Base-by-base conservation (phyloP, 495 filamentous ascomycete species). In the Aspergillus bertholletiae region DNA sequence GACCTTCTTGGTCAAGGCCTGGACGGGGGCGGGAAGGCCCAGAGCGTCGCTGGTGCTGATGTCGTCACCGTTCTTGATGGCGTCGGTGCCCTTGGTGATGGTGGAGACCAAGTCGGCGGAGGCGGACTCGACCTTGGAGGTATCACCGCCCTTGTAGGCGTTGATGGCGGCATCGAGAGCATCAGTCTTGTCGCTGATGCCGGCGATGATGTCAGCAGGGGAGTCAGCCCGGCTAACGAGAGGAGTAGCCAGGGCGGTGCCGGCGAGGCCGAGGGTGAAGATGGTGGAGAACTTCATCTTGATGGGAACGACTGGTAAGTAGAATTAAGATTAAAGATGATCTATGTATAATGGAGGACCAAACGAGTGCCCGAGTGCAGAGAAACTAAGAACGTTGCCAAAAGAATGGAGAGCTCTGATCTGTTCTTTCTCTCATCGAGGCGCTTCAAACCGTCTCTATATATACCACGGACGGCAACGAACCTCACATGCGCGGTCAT, bases 271-370 rank as follows among this genome's bases (percentile, higher is more conserved):
- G 39, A 71, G 48, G 35, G 72, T 68, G 56, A 71, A 45, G 49
- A 75, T 44, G 26, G 63, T 47, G 27, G 70, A 66, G 56, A 66
- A 58, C 69, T 74, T 77, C 74, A 77, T 77, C 9, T 59, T 73
- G 64, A 51, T 51, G 48, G 51, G 17, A 39, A 47, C 26, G 24
- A 51, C 40, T 49, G 49, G 26, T 55, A 47, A 27, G 26, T 50
- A 44, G 35, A 51, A 46, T 37, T 24, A 46, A 40, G 20, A 55
- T 55, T 53, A 52, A 58, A 8, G 46, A 45, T 55, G 57, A 55
- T 40, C 37, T 56, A 28, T 35, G 22, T 28, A 17, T 44, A 73
- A 71, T 51, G 70, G 69, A 46, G 78, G 43, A 39, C 21, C 30
- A 56, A 60, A 60, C 57, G 58, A 64, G 53, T 64, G 61, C 58